These are phyloP conservation scores for Microbotryum lychnidis-dioicae DNA, from an alignment of 1,284 basidiomycete species.

Conservation along the genomic window DNA sequence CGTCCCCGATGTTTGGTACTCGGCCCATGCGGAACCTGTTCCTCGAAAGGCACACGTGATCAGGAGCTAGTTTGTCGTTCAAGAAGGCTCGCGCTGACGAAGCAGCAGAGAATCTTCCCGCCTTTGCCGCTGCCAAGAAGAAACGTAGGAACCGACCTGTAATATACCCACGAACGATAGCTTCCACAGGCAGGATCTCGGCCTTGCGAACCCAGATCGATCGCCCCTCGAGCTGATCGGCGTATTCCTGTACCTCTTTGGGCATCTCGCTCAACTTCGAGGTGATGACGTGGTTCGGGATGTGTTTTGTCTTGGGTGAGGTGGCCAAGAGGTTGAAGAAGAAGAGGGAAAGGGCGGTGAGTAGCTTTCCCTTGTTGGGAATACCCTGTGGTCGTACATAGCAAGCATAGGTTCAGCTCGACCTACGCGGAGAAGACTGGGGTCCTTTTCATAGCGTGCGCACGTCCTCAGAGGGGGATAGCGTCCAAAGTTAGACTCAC, in stretches of 20 bases:
- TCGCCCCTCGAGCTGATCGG: constrained; percentile 64
- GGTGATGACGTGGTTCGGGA: constrained; percentile 81
- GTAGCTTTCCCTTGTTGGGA: constrained; percentile 81
- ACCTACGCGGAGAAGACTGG: not conserved
- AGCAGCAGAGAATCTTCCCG: not conserved
- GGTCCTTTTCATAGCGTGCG: not conserved
- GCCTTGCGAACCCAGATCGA: constrained; percentile 88
- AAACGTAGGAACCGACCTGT: constrained; percentile 54
- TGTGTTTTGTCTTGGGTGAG: constrained; percentile 36
- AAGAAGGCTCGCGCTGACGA: too few relatives aligned
- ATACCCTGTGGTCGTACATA: constrained; percentile 59
- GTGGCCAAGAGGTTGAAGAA: constrained; percentile 85
- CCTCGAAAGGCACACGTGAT: not conserved
- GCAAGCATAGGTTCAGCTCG: not conserved
- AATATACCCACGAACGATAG: constrained; percentile 92
- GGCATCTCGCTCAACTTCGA: constrained; percentile 66
- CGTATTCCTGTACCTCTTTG: constrained; percentile 55
- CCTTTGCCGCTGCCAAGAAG: not conserved
- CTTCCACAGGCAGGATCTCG: constrained; percentile 87
- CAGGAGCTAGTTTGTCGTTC: not conserved
- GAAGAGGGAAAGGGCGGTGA: constrained; percentile 84
- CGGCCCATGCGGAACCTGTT: constrained; percentile 87
- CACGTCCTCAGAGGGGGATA: not conserved
- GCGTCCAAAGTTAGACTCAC: constrained; percentile 47
- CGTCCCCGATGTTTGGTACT: constrained; percentile 81